Percentiles rank a stretch among this genome's conserved stretches.
Conservation (phyloP, 306 rosid species). For the Trichosanthes truncata region DNA sequence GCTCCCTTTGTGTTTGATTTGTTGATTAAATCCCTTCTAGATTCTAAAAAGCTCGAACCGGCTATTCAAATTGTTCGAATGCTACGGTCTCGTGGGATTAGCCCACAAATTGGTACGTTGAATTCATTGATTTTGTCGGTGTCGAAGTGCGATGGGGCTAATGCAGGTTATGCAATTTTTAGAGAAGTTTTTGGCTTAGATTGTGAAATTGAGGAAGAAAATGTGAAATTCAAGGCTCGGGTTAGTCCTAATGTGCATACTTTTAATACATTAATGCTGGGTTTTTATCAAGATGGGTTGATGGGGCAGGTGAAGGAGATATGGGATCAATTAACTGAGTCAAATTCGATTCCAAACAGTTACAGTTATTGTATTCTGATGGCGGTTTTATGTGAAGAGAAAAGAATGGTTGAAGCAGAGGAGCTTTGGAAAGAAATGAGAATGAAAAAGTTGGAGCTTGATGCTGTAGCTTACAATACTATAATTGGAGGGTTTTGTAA, state of each 20-base stretch:
- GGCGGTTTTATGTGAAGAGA: slow-evolving; percentile 53
- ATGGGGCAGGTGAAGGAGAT: slow-evolving; percentile 36
- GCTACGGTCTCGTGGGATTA: slow-evolving; percentile 51
- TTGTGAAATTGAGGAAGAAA: slow-evolving; percentile 10
- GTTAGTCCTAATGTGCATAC: slow-evolving; percentile 51
- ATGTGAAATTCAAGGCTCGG: slow-evolving; percentile 24
- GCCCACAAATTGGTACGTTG: slow-evolving; percentile 49
- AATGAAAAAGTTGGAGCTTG: slow-evolving; percentile 35
- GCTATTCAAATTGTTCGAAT: slow-evolving; percentile 42
- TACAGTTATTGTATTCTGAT: slow-evolving; percentile 52
- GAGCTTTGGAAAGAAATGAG: slow-evolving; percentile 57
- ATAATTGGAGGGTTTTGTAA: slow-evolving; percentile 75
- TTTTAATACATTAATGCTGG: slow-evolving; percentile 53
- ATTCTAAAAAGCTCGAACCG: slow-evolving; percentile 39
- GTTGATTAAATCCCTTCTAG: slow-evolving; percentile 50
- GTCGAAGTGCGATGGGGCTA: slow-evolving; percentile 32
- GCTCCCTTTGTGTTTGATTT: slow-evolving; percentile 78
- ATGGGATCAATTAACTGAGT: slow-evolving; percentile 45
- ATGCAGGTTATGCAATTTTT: slow-evolving; percentile 38
- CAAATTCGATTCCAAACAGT: slow-evolving; percentile 34
- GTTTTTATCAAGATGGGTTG: slow-evolving; percentile 45
- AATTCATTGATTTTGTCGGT: slow-evolving; percentile 48
- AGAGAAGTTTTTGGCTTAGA: slow-evolving; percentile 45
- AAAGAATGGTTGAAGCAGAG: slow-evolving; percentile 36
- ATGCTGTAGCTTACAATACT: slow-evolving; percentile 53